phyloP scores from a whole-genome alignment of 495 filamentous ascomycete genomes.

The Aspergillus campestris region DNA sequence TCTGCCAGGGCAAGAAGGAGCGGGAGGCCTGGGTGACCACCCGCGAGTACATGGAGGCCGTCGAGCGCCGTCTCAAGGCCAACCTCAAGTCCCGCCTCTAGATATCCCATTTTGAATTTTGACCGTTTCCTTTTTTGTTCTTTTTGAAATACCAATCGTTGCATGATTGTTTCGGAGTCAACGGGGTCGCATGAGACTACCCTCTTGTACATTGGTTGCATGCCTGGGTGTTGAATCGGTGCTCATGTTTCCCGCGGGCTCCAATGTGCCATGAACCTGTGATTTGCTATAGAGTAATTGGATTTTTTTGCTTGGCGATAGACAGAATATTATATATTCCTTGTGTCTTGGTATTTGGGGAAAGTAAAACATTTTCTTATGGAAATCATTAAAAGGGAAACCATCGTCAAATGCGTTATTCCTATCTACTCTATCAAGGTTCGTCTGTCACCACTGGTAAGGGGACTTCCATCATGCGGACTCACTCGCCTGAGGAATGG shows the following conservation, averaged over 20 bases:
- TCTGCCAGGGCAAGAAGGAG: conserved; percentile 79
- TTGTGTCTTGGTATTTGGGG: no score
- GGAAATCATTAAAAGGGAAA: no score
- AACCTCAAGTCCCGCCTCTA: conserved; percentile 44
- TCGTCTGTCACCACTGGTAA: no score
- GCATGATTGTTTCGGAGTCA: conserved; percentile 4
- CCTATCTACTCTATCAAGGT: no score
- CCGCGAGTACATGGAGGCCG: conserved; percentile 75
- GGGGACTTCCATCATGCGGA: no score
- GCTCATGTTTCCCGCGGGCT: background rate
- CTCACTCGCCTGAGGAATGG: conserved; percentile 43
- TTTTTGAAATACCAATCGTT: conserved; percentile 11
- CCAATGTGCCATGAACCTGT: conserved; percentile 1
- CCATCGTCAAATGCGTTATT: no score
- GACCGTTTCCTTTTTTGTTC: conserved; percentile 6
- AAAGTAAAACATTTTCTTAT: no score
- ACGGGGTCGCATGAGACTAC: background rate
- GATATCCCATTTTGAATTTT: conserved; percentile 9
- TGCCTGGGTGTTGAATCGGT: background rate
- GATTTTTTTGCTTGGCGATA: background rate
- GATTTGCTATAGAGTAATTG: conserved; percentile 1
- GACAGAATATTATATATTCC: no score
- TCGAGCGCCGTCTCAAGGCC: conserved; percentile 74
- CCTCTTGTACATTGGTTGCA: background rate
- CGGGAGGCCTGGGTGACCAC: conserved; percentile 83